Base-by-base conservation (phyloP, 2,329 filamentous ascomycete species). In the Trichoderma polysporum region DNA sequence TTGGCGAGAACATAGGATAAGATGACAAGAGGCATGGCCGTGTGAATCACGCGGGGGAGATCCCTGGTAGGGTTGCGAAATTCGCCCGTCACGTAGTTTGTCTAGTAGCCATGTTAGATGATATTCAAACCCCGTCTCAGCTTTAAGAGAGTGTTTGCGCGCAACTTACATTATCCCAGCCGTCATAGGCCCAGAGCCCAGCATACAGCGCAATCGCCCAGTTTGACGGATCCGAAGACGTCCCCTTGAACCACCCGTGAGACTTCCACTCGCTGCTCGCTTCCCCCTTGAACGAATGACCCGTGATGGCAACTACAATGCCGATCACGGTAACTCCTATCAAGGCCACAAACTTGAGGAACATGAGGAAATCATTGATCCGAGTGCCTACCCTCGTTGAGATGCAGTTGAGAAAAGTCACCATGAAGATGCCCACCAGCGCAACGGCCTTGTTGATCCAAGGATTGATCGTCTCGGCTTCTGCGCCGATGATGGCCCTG, bases 191-290 rank as follows among this genome's bases (percentile, higher is more conserved):
- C 95, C 95, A 99, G 5, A 99, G 84, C 9, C 95, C 95, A 17
- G 93, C 94, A 77, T 99, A 99, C 54, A 99, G 80, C 0, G 95
- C 95, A 54, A 99, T 91, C 3, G 95, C 95, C 91, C 94, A 98
- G 71, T 89, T 90, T 54, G 91, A 96, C 59, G 91, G 85, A 76
- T 94, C 91, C 15, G 84, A 87, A 70, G 87, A 92, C 4, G 94
- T 97, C 66, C 90, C 90, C 64, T 93, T 90, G 74, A 98, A 98
- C 94, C 95, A 97, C 53, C 88, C 87, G 50, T 88, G 88, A 2
- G 86, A 87, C 78, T 95, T 97, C 95, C 95, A 99, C 72, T 96
- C 92, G 66, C 85, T 82, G 72, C 90, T 95, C 17, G 92, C 88
- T 56, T 87, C 81, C 50, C 92, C 93, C 58, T 90, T 88, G 73